Conservation (phyloP, 2,329 filamentous ascomycete genomes). For the Colletotrichum echinochloae region DNA sequence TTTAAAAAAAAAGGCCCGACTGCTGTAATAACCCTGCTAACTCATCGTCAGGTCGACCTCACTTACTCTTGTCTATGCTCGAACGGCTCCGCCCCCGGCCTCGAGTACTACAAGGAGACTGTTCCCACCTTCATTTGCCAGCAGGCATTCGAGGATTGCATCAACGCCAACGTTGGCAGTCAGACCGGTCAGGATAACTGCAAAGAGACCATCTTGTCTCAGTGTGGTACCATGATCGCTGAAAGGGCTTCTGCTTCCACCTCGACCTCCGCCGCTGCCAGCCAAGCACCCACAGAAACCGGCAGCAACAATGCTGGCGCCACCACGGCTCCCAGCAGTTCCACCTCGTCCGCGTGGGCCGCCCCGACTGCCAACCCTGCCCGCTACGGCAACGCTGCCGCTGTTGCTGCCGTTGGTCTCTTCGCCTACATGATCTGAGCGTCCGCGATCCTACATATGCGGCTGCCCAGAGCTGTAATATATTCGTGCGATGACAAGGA, state of each 20-base stretch:
- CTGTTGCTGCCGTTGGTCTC: conserved; percentile 63
- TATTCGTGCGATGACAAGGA: not conserved
- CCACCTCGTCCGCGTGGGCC: conserved; percentile 49
- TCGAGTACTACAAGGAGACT: conserved; percentile 66
- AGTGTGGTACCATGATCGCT: conserved; percentile 58
- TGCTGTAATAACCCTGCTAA: conserved; percentile 19
- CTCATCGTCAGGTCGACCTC: conserved; percentile 53
- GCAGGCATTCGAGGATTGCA: conserved; percentile 62
- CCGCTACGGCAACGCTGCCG: conserved; percentile 57
- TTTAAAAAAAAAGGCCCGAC: not conserved
- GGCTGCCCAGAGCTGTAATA: not conserved
- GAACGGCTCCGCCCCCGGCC: conserved; percentile 62
- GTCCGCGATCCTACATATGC: not conserved
- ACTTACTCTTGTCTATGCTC: conserved; percentile 62
- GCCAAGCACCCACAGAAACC: conserved; percentile 27
- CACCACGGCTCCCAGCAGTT: conserved; percentile 40
- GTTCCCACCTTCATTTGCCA: conserved; percentile 66
- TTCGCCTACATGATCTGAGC: conserved; percentile 64
- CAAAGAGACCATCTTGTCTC: conserved; percentile 58
- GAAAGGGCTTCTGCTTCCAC: conserved; percentile 26
- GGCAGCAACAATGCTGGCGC: conserved; percentile 35
- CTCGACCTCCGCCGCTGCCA: conserved; percentile 39
- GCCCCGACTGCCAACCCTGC: conserved; percentile 57
- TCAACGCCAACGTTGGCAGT: conserved; percentile 55
- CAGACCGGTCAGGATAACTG: conserved; percentile 60